Evolutionary conservation across 352 stramenopile species (phyloP), one percentile per base, ranked within the genome.

Genomic region (Phytophthora uliginosa): DNA sequence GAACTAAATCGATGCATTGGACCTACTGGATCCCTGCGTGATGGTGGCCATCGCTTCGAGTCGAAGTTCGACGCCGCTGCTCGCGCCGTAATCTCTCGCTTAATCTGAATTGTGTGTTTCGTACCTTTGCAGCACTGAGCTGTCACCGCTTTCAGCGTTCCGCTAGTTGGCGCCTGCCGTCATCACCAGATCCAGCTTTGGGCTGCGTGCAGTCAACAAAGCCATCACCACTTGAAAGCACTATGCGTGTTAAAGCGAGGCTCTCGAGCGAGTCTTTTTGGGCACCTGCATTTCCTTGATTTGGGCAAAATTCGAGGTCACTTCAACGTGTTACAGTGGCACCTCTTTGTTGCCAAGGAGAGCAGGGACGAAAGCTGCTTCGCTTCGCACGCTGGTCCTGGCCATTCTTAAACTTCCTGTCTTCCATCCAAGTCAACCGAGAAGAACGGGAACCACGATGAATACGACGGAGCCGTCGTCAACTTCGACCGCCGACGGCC

Each of bases 401-500:
- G 45, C 15, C 45, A 52, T 52, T 52, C 45, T 26, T 20, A 18
- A 52, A 52, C 20, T 52, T 52, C 45, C 45, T 24, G 45, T 52
- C 45, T 52, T 24, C 45, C 45, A 18, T 20, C 18, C 18, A 52
- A 52, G 45, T 52, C 45, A 26, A 20, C 18, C 18, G 18, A 26
- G 20, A 24, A 26, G 18, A 12, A 52, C 18, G 18, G 42, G 18
- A 26, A 15, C 45, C n/a, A 7, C 45, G 8, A 51, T 51, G 45
- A 51, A 51, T 10, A 13, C 45, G 18, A 51, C 45, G 18, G 45
- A 51, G 18, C 18, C 45, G 45, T 45, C 38, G 38, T 45, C 38
- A 45, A 45, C 38, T 17, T 52, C 45, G 18, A 24, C 45, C 0
- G 45, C 20, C n/a, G 45, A 52, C 18, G 45, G 45, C 18, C 36